Evolutionary conservation across 1,139 yeast genomes (phyloP), one percentile per base, ranked within the genome.

Genomic region (Citeromyces hawaiiensis): DNA sequence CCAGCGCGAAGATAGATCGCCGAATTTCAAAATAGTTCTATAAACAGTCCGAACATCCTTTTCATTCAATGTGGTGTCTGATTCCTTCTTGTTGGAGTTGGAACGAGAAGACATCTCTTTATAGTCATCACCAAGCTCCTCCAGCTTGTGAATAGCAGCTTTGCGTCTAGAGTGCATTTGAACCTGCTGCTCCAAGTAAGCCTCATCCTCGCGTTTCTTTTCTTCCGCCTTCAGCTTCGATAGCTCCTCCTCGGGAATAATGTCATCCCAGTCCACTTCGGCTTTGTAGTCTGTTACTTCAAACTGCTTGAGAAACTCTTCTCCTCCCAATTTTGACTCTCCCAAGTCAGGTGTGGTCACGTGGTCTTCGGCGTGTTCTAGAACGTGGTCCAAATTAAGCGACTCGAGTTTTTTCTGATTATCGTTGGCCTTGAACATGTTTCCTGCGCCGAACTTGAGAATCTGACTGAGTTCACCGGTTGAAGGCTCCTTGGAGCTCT

Each of bases 221-320:
- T 91, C 98, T 44, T 87, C 95, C 46, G 83, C 95, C 57, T 93
- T 91, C 53, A 93, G 70, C 55, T 83, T 83, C 42, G 76, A 72
- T 45, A 93, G 68, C 58, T 93, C 98, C 39, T 86, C 96, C 47
- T 86, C 93, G 1, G 99, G 99, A 51, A 93, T 93, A 50, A 93
- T 93, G 57, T 93, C 99, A 62, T 93, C 98, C 99, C 99, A 93
- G 48, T 87, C 94, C 44, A 91, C 87, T 57, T 93, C 97, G 0
- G 98, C 97, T 60, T 93, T 93, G 60, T 88, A 93, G 59, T 93
- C 98, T 1, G 98, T 93, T 41, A 93, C 98, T 60, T 93, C 98
- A 59, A 93, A 93, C 60, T 93, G 99, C 53, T 78, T 86, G 61
- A 93, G 71, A 55, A 93, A 93, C 60, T 93, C 99, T 59, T 93